Conservation (phyloP, 306 rosid genomes). For the Fagus sylvatica region DNA sequence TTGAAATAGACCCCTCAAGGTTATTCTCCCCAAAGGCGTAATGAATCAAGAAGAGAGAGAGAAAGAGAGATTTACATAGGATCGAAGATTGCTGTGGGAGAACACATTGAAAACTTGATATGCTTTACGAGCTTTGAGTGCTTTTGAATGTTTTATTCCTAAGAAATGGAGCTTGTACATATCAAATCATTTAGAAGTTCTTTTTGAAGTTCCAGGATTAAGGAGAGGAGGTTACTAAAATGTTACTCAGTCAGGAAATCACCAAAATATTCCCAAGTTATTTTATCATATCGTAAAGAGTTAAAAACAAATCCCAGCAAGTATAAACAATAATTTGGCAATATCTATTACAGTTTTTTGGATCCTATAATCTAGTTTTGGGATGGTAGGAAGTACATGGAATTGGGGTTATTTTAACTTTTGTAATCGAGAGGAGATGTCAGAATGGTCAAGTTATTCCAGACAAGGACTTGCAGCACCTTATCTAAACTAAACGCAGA, state of each 20-base stretch:
- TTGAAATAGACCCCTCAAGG: neutral
- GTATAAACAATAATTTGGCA: constrained; percentile 4
- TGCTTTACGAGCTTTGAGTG: neutral
- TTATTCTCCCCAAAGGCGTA: neutral
- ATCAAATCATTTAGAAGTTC: neutral
- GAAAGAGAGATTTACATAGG: neutral
- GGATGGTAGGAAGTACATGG: neutral
- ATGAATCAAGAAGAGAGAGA: neutral
- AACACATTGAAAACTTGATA: neutral
- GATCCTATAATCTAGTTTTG: neutral
- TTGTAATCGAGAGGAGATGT: neutral
- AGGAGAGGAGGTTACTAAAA: neutral
- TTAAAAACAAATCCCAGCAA: neutral
- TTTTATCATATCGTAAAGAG: neutral
- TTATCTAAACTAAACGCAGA: neutral
- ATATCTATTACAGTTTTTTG: neutral
- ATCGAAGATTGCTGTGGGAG: neutral
- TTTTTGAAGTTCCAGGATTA: neutral
- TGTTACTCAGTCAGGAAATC: neutral
- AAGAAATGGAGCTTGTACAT: neutral
- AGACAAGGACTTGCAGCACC: neutral
- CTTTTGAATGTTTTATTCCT: neutral
- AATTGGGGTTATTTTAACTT: neutral
- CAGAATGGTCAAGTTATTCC: neutral
- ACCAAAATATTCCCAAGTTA: neutral